Evolutionary conservation across 495 filamentous ascomycete species (phyloP).

Genomic region (Letharia columbiana): DNA sequence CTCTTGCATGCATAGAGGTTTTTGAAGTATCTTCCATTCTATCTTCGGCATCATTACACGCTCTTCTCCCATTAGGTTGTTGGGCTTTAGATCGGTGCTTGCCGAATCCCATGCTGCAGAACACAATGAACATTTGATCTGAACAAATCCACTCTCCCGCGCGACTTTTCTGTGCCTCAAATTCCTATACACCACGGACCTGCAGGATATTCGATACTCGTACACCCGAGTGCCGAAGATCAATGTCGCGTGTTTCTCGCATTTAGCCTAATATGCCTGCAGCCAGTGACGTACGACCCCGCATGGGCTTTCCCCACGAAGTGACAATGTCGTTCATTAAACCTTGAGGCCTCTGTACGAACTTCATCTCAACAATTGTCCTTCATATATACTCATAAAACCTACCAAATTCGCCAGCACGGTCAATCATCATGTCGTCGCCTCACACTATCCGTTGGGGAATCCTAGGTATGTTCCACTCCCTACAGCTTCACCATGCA

Average conservation of each 20-base stretch:
- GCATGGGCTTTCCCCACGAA: not conserved
- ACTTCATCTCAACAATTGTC: not conserved
- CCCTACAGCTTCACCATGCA: not conserved
- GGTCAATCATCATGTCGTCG: constrained; percentile 23
- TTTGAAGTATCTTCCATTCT: not conserved
- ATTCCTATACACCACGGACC: not conserved
- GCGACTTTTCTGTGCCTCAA: not conserved
- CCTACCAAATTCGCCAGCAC: no score
- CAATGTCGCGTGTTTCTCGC: not conserved
- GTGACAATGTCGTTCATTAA: not conserved
- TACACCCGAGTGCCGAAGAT: not conserved
- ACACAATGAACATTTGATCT: not conserved
- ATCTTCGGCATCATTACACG: not conserved
- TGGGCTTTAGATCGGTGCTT: not conserved
- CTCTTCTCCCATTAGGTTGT: not conserved
- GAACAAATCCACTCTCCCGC: not conserved
- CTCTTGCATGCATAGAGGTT: not conserved
- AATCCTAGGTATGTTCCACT: constrained; percentile 52
- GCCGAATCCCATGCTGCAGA: not conserved
- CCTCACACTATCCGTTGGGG: constrained; percentile 66
- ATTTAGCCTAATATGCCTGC: not conserved
- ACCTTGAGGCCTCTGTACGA: not conserved
- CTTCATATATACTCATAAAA: no score
- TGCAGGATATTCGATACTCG: not conserved
- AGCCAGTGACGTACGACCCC: not conserved